A percentile compares a stretch with the other conserved stretches of the same genome.
Evolutionary conservation across 2,329 filamentous ascomycete species (phyloP).

Genomic region (Xylariomycetidae sp.): DNA sequence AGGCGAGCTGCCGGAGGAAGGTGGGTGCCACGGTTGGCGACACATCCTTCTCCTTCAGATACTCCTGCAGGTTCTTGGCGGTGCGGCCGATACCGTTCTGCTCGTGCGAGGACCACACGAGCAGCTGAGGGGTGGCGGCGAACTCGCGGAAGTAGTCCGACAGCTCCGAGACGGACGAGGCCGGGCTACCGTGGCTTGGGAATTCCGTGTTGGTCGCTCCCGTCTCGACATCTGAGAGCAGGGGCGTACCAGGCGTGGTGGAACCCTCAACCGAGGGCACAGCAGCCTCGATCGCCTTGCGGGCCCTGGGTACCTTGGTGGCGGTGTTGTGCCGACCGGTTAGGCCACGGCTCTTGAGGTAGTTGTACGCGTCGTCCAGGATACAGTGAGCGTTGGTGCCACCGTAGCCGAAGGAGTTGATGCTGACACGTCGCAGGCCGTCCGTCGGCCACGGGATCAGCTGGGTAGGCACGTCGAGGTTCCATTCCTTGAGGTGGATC

Average conservation of each 20-base stretch:
- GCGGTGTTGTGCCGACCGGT: conserved; percentile 18
- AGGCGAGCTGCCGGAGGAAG: conserved; percentile 18
- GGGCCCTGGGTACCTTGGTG: conserved; percentile 9
- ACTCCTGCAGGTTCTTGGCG: conserved; percentile 16
- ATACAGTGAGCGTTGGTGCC: conserved; percentile 31
- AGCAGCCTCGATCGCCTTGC: conserved; percentile 1
- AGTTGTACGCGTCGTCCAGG: conserved; percentile 26
- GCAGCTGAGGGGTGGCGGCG: conserved; percentile 18
- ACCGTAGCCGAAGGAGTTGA: conserved; percentile 32
- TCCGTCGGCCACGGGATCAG: conserved; percentile 21
- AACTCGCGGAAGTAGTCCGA: conserved; percentile 17
- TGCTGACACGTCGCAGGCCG: conserved; percentile 24
- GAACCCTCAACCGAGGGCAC: conserved; percentile 10
- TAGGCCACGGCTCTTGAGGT: conserved; percentile 18
- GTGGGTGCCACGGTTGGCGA: conserved; percentile 14
- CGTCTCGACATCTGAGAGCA: conserved; percentile 18
- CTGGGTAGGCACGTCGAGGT: conserved; percentile 19
- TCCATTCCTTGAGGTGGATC: conserved; percentile 24
- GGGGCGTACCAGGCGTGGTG: conserved; percentile 9
- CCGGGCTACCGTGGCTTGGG: conserved; percentile 13
- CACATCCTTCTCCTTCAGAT: conserved; percentile 14
- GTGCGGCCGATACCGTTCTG: conserved; percentile 21
- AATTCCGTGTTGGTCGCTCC: conserved; percentile 12
- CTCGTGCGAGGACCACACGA: conserved; percentile 23
- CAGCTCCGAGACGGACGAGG: conserved; percentile 16